phyloP scores from a whole-genome alignment of 495 filamentous ascomycete genomes.

The Aspergillus steynii region DNA sequence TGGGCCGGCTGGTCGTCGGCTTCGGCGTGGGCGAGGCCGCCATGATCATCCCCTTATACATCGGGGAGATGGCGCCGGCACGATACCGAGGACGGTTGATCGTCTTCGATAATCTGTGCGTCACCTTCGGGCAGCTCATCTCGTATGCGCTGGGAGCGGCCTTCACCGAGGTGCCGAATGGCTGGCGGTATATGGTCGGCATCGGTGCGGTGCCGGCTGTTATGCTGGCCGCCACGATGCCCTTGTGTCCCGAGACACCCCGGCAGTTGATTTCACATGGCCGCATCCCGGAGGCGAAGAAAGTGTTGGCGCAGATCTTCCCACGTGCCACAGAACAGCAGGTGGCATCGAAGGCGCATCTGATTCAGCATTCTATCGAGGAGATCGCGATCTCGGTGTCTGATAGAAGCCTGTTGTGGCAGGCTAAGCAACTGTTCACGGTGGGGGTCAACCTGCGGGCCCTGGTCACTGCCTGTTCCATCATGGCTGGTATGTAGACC shows the following conservation, averaged over 20 bases:
- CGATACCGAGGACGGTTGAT: slow-evolving; percentile 54
- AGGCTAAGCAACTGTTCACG: slow-evolving; percentile 47
- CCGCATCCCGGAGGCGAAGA: slow-evolving; percentile 35
- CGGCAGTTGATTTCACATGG: slow-evolving; percentile 49
- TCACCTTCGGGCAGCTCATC: slow-evolving; percentile 53
- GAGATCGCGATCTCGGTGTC: slow-evolving; percentile 22
- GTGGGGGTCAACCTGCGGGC: slow-evolving; percentile 44
- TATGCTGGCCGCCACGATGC: slow-evolving; percentile 39
- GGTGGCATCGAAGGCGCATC: slow-evolving; percentile 37
- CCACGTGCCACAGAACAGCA: slow-evolving; percentile 35
- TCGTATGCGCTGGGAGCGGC: slow-evolving; percentile 52
- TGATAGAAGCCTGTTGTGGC: slow-evolving; percentile 30
- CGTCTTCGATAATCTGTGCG: slow-evolving; percentile 53
- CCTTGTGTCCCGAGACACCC: slow-evolving; percentile 52
- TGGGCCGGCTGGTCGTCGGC: slow-evolving; percentile 51
- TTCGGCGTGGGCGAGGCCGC: slow-evolving; percentile 54
- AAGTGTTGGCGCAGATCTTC: slow-evolving; percentile 39
- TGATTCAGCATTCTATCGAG: slow-evolving; percentile 37
- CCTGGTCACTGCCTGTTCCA: slow-evolving; percentile 42
- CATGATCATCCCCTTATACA: slow-evolving; percentile 46
- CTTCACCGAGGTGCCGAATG: slow-evolving; percentile 43
- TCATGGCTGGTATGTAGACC: slow-evolving; percentile 34
- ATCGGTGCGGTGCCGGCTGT: slow-evolving; percentile 49
- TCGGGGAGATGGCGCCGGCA: slow-evolving; percentile 49
- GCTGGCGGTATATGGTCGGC: slow-evolving; percentile 53